Evolutionary conservation across 306 rosid species (phyloP).

Genomic region (Pachyrhizus erosus): DNA sequence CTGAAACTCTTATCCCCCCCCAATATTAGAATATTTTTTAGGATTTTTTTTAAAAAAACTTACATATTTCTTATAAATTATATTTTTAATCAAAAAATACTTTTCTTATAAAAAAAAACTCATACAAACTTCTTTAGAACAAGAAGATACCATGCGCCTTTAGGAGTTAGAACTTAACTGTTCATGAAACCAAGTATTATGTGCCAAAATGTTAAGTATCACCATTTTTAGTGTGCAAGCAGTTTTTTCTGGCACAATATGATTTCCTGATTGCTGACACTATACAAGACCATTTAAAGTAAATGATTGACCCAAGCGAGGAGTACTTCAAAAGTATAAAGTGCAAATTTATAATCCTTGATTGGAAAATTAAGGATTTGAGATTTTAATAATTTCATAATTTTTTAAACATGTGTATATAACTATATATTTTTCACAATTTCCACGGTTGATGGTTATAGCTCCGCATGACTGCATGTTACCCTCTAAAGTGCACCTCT

Average conservation of each 20-base stretch:
- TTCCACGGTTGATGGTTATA: neutral
- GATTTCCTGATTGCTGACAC: neutral
- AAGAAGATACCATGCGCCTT: neutral
- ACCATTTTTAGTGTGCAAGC: neutral
- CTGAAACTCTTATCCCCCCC: conserved; percentile 1
- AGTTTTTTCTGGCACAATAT: neutral
- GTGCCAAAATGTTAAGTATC: neutral
- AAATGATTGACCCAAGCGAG: neutral
- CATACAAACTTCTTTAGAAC: neutral
- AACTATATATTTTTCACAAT: neutral
- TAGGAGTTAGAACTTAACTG: neutral
- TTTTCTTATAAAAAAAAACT: neutral
- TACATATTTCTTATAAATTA: neutral
- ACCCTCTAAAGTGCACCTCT: neutral
- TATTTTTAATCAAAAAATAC: neutral
- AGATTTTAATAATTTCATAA: neutral
- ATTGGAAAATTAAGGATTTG: neutral
- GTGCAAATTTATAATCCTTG: neutral
- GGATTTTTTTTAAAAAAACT: neutral
- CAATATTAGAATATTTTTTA: neutral
- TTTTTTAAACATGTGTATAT: neutral
- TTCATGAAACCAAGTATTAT: neutral
- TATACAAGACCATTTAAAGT: neutral
- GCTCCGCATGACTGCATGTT: neutral
- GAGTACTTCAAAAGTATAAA: neutral